Base-by-base conservation (phyloP, 192 early-diverging fungal genomes). In the Backusella mclennaniae region DNA sequence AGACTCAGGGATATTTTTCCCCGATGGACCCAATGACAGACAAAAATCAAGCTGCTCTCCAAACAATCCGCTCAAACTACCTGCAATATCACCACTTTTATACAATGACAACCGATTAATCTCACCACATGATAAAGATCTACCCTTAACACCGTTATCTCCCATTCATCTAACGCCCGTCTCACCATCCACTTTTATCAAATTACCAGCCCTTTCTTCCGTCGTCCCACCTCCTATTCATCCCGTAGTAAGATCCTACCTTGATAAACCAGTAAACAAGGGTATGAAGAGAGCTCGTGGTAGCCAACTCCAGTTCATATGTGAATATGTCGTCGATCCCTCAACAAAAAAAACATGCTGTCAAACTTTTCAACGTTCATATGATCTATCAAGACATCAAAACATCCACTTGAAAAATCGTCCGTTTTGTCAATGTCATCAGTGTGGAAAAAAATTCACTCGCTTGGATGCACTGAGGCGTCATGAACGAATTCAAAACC, bases 371-470 rank as follows among this genome's bases (percentile, higher is more conserved):
- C 70, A 68, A 42, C 81, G 81, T 36, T 73, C 77, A n/a, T 83
- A 83, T 52, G 81, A 83, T 46, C 23, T 83, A 19, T 73, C 77
- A 26, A 78, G 81, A 19, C 81, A 83, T 73, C 77, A 77, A 29
- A 79, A 71, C 35, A 83, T 79, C n/a, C 81, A 83, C 44, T 49
- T 77, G 44, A 68, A 79, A 41, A 76, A 79, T 36, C 63, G 77
- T 35, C 78, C 81, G 4, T 77, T 76, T 44, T 68, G 71, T 29
- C 66, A 73, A 35, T 83, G 81, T 53, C 44, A 79, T 2, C 71
- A 76, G 14, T 83, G 81, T 38, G 78, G 77, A 31, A 83, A 83
- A 31, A 73, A 71, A 35, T 83, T 83, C 39, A 83, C 81, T 35
- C 69, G 81, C 1, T 53, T 79, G 38, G 81, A 83, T 74, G 81